Base-by-base conservation (phyloP, 2,329 filamentous ascomycete genomes). In the Thielaviopsis ethacetica region DNA sequence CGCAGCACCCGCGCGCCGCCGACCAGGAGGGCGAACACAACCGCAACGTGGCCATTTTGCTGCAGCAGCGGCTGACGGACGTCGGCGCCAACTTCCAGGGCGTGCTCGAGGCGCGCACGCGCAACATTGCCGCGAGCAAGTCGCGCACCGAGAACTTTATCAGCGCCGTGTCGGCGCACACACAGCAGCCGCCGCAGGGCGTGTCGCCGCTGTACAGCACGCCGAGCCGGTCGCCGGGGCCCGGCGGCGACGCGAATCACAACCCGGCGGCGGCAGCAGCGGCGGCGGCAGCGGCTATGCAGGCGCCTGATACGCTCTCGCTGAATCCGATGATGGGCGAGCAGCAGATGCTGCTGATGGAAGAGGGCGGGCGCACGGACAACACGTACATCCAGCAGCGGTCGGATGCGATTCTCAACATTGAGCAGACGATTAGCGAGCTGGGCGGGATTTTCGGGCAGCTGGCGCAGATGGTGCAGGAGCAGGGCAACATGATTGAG, bases 401-500 rank as follows among this genome's bases (percentile, higher is more conserved):
- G 70, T 91, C 91, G 19, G 89, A 96, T 70, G 93, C 93, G 0
- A 97, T 98, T 63, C 91, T 97, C 68, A 88, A 90, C 4, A 98
- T 98, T 62, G 93, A 98, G 71, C 84, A 88, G 65, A 98, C 93
- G 1, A 98, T 98, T 65, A 83, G 82, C 63, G 93, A 98, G 69
- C 77, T 98, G 1, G 93, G 93, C 27, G 75, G 75, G 56, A 96
- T 96, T 62, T 97, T 97, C 69, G 88, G 90, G 9, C 91, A 98
- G 71, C 75, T 98, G 55, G 91, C 93, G 41, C 84, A 88, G 64
- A 97, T 98, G 93, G 93, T 98, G 30, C 89, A 86, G 59, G 91
- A 98, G 70, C 93, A 98, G 73, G 89, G 88, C 62, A 93, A 96
- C 72, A 95, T 95, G 86, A 95, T 98, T 64, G 89, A 97, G 72